Evolutionary conservation across 2,329 filamentous ascomycete genomes (phyloP).

Genomic region (Parafenestella ontariensis): DNA sequence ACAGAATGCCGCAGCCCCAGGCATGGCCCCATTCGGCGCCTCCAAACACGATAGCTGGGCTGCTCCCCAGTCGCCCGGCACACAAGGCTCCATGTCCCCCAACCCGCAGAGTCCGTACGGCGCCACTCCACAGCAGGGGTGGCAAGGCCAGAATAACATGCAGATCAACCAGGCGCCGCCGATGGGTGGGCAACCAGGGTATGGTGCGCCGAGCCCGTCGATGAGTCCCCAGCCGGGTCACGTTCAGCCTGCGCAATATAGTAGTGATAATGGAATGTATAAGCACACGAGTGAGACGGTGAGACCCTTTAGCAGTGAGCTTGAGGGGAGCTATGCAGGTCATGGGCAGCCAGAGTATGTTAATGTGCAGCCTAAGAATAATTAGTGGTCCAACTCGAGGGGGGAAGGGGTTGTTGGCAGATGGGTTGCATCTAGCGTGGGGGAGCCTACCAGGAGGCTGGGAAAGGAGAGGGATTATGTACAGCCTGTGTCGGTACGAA

Average conservation of each 20-base stretch:
- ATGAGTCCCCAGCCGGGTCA: slow-evolving; percentile 20
- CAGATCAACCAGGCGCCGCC: slow-evolving; percentile 6
- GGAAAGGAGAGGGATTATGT: background rate
- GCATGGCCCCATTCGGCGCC: slow-evolving; percentile 25
- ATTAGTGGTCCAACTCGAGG: background rate
- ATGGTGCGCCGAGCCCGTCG: slow-evolving; percentile 14
- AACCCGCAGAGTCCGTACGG: slow-evolving; percentile 15
- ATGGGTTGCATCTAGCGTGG: background rate
- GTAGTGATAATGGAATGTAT: slow-evolving; percentile 2
- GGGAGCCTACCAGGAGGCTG: background rate
- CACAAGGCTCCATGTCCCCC: slow-evolving; percentile 17
- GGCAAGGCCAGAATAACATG: slow-evolving; percentile 19
- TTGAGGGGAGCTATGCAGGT: slow-evolving; percentile 16
- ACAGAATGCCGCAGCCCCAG: slow-evolving; percentile 16
- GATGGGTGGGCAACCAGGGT: slow-evolving; percentile 14
- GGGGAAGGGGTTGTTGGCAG: background rate
- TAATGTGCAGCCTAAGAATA: slow-evolving; percentile 1
- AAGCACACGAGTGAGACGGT: slow-evolving; percentile 7
- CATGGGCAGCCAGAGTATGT: slow-evolving; percentile 5
- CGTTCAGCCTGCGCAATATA: slow-evolving; percentile 9
- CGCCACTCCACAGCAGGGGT: slow-evolving; percentile 14
- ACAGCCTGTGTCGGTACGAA: background rate
- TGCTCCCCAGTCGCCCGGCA: slow-evolving; percentile 17
- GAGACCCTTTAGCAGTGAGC: slow-evolving; percentile 28
- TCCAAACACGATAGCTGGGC: slow-evolving; percentile 25